phyloP scores from a whole-genome alignment of 495 filamentous ascomycete genomes.

The Penicillium manginii region DNA sequence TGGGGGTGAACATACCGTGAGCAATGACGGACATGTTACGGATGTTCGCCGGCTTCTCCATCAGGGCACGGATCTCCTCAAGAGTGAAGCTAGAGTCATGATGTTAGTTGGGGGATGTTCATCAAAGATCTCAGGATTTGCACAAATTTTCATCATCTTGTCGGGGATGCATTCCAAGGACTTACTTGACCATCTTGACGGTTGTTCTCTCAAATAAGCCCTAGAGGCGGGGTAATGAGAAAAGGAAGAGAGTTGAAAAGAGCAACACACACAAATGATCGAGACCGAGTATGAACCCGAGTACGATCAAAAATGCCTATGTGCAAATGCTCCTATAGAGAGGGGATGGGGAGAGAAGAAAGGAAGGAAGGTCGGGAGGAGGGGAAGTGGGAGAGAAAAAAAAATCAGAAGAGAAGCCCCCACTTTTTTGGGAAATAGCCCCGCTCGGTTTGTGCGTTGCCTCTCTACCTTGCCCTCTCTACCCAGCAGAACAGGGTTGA shows the following conservation, averaged over 20 bases:
- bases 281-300: constrained; percentile 55
- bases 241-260: constrained; percentile 31
- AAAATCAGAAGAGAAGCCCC: constrained; percentile 43
- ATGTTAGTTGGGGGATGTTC: background rate
- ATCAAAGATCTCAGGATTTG: background rate
- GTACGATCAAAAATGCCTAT: constrained; percentile 49
- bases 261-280: constrained; percentile 48
- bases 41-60: constrained; percentile 98
- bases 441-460: constrained; percentile 33
- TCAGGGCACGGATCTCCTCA: constrained; percentile 94
- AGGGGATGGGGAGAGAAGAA: constrained; percentile 35
- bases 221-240: constrained; percentile 44
- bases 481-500: background rate
- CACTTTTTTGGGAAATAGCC: constrained; percentile 30
- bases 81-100: constrained; percentile 84
- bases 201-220: constrained; percentile 62
- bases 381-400: constrained; percentile 40
- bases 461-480: background rate
- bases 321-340: constrained; percentile 46
- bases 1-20: constrained; percentile 65
- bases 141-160: background rate
- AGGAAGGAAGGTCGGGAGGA: constrained; percentile 26
- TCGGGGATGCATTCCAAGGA: constrained; percentile 28
- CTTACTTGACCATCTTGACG: constrained; percentile 99
- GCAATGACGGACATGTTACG: constrained; percentile 99